These are phyloP conservation scores for Chloranthus sessilifolius DNA, from an alignment of 164 flowering plant species.

Conservation along the genomic window DNA sequence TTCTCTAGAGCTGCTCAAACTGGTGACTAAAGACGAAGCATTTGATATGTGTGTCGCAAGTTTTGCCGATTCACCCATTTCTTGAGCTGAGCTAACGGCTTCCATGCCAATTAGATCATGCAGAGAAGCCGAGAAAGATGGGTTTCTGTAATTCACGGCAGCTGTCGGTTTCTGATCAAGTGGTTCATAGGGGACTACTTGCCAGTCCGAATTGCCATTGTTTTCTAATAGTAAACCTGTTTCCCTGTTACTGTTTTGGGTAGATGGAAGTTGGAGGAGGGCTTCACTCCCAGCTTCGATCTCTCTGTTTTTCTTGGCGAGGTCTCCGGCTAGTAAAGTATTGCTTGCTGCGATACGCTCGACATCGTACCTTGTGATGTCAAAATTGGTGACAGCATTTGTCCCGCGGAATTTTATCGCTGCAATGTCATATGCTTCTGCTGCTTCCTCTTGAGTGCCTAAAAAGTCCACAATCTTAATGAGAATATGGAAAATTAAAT, in stretches of 20 bases:
- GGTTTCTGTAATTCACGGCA: constrained; percentile 18
- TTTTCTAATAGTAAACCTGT: constrained; percentile 16
- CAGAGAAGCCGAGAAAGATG: constrained; percentile 31
- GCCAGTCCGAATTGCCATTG: constrained; percentile 37
- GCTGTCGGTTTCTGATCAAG: constrained; percentile 16
- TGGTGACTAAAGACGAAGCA: constrained; percentile 59
- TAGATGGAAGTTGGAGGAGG: constrained; percentile 7
- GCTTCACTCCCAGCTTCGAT: constrained; percentile 8
- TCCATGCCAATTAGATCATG: constrained; percentile 49
- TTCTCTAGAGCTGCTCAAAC: constrained; percentile 66
- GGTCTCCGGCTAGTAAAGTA: constrained; percentile 54
- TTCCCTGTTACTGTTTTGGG: constrained; percentile 18
- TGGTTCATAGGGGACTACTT: constrained; percentile 31
- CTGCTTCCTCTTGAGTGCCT: constrained; percentile 84
- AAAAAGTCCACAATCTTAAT: constrained; percentile 1
- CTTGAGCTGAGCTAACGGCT: constrained; percentile 13
- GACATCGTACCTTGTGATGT: constrained; percentile 54
- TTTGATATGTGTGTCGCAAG: constrained; percentile 37
- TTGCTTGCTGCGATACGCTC: constrained; percentile 54
- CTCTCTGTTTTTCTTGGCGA: constrained; percentile 41
- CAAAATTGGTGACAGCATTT: constrained; percentile 68
- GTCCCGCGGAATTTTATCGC: constrained; percentile 70
- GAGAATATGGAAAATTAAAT: background rate
- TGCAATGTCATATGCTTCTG: constrained; percentile 75
- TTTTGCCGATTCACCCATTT: constrained; percentile 28